Base-by-base conservation (phyloP, 2,329 filamentous ascomycete species). In the Microsporum canis region DNA sequence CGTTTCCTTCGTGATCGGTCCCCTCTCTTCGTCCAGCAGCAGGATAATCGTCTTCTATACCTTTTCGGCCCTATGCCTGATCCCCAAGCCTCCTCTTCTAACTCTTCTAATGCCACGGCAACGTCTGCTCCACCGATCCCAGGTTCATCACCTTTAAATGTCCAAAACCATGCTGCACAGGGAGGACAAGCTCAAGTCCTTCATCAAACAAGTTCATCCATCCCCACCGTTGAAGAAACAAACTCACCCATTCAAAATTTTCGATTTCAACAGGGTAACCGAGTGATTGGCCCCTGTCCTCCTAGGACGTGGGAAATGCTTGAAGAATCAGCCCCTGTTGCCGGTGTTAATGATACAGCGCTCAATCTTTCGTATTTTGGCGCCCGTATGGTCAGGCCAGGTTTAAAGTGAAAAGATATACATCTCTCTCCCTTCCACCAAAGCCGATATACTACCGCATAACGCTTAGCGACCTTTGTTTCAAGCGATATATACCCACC, bases 301-400 rank as follows among this genome's bases (percentile, higher is more conserved):
- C 63, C 74, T 7, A 72, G 72, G 27, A 72, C 71, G 33, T 78
- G 76, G 76, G 76, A 78, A 62, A 71, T 77, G 61, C 69, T 78
- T 29, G 74, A 76, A 63, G 76, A 77, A 61, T 72, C 76, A 8
- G 75, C 76, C 17, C 76, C 76, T 1, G 70, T 76, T 17, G 65
- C 74, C 27, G 74, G 75, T 29, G 67, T 69, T n/a, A 78, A 78
- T 62, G 76, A 78, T 62, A 78, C 76, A 3, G 74, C 75, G 23
- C 66, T 78, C 36, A 76, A 71, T 59, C 63, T 78, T 49, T 68
- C 72, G 23, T 74, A 72, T 49, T 78, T 78, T 61, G 74, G 75
- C 57, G 71, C 76, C 14, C 67, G 75, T 56, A 71, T 69, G 36
- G 27, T 57, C 4, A 61, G 39, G 8, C 38, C 57, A 29, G 57